Base-by-base conservation (phyloP, 140 eudicot species). In the Cichorium intybus region DNA sequence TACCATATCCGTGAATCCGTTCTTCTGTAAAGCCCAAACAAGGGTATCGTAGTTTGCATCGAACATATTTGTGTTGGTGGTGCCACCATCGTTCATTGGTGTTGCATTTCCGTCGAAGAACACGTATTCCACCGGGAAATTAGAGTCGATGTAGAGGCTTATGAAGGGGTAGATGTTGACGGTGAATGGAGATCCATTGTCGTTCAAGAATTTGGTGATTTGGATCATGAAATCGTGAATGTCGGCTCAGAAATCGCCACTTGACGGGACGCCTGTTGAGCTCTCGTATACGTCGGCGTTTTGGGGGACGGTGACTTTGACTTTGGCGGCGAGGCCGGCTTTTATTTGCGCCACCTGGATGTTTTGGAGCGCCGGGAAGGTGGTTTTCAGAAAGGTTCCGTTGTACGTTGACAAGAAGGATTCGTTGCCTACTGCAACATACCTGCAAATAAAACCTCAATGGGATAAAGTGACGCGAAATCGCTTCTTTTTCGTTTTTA, bases 391-490 rank as follows among this genome's bases (percentile, higher is more conserved):
- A 69, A 72, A 89, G 47, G 84, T 76, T 14, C 97, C 97, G 18
- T 89, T 89, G 67, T 80, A 83, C 34, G 95, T 78, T 10, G 84
- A 75, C 57, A 89, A 52, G 71, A 83, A 89, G 3, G 97, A 95
- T 58, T 89, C 97, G 16, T 89, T 89, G 35, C 95, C 97, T 17
- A 89, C 97, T 10, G 97, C 97, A 41, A 86, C 91, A 63, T 89
- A 89, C 80, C 97, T 89, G 68, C 17, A 73, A 46, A 10, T n/a
- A n/a, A n/a, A n/a, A n/a, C n/a, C n/a, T n/a, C n/a, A n/a, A n/a
- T n/a, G n/a, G n/a, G n/a, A n/a, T n/a, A n/a, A n/a, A n/a, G n/a
- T n/a, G n/a, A n/a, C n/a, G n/a, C n/a, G n/a, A n/a, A n/a, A n/a
- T n/a, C n/a, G n/a, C n/a, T n/a, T n/a, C n/a, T n/a, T n/a, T n/a